Base-by-base conservation (phyloP, 352 stramenopile genomes). In the Pythium phragmitis region DNA sequence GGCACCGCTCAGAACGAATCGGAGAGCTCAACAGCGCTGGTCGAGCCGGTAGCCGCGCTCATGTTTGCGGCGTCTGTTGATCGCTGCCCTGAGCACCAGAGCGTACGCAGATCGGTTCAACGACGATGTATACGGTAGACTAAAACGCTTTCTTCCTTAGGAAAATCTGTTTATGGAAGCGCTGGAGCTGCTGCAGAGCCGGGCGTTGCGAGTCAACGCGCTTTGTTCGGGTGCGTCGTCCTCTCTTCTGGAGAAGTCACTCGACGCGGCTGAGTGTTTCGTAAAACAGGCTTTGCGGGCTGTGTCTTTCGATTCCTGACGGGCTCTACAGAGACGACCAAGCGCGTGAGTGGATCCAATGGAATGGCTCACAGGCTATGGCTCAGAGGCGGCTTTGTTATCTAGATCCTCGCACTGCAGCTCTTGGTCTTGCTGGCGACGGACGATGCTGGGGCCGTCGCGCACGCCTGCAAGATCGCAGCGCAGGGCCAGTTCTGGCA, bases 401-500 rank as follows among this genome's bases (percentile, higher is more conserved):
- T 41, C 17, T 49, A 89, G 80, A 79, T 86, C 23, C 60, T 83
- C 43, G 76, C 80, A 36, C 71, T 92, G 23, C 68, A 72, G 16
- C 58, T 91, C 0, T 63, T 93, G 12, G 62, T 93, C 47, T 51
- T 80, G 13, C 73, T 93, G 2, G 78, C 82, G 21, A 59, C 83
- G 41, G 70, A 83, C 16, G 69, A 93, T 45, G 71, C 73, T 8
- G 60, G 70, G 12, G 73, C 77, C 14, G 76, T 85, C 13, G 77
- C 87, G 8, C 62, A 73, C 3, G 69, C 82, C 0, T 89, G 80
- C 61, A 76, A 87, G 69, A 49, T 90, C 57, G 84, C 82, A 26
- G 74, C 75, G 2, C 82, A 91, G 58, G 84, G 84, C 3, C 82
- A 88, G 33, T 63, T 81, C 14, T 91, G 83, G 79, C 75, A 89